Evolutionary conservation across 768 basidiomycete genomes (phyloP).

Genomic region (Russula sp.): DNA sequence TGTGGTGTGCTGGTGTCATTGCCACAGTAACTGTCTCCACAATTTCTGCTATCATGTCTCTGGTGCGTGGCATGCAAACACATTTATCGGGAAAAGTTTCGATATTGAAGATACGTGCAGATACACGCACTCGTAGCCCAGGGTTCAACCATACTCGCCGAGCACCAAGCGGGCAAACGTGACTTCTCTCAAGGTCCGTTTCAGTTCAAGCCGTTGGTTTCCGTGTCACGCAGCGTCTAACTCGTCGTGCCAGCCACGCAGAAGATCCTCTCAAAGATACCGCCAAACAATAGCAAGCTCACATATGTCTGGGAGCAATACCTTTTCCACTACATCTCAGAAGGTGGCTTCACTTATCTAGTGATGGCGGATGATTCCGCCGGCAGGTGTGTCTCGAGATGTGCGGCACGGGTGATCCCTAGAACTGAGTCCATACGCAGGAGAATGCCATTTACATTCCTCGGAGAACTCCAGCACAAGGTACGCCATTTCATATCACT

Average conservation of each 20-base stretch:
- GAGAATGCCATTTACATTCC: constrained; percentile 91
- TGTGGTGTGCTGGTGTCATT: too few species aligned
- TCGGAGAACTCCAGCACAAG: constrained; percentile 80
- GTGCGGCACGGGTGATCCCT: not conserved
- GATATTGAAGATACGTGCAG: constrained; percentile 32
- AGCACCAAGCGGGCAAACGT: constrained; percentile 72
- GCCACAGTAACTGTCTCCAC: not conserved
- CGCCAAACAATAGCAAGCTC: constrained; percentile 76
- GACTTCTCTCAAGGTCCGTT: constrained; percentile 81
- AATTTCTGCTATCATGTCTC: constrained; percentile 14
- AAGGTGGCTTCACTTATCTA: constrained; percentile 80
- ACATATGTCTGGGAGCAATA: constrained; percentile 92
- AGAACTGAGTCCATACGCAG: constrained; percentile 33
- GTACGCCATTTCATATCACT: constrained; percentile 30
- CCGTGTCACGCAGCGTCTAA: not conserved
- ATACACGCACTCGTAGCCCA: constrained; percentile 83
- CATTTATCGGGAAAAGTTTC: not conserved
- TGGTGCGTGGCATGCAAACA: not conserved
- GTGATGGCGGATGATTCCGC: constrained; percentile 94
- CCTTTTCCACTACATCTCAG: constrained; percentile 90
- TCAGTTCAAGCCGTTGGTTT: not conserved
- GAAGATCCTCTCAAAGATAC: constrained; percentile 91
- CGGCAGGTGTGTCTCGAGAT: constrained; percentile 55
- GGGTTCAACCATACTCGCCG: constrained; percentile 76
- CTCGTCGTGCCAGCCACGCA: constrained; percentile 54